A percentile compares a stretch with the other conserved stretches of the same genome.
Evolutionary conservation across 1,139 yeast genomes (phyloP).

Genomic region (Saccharomyces hybrid): DNA sequence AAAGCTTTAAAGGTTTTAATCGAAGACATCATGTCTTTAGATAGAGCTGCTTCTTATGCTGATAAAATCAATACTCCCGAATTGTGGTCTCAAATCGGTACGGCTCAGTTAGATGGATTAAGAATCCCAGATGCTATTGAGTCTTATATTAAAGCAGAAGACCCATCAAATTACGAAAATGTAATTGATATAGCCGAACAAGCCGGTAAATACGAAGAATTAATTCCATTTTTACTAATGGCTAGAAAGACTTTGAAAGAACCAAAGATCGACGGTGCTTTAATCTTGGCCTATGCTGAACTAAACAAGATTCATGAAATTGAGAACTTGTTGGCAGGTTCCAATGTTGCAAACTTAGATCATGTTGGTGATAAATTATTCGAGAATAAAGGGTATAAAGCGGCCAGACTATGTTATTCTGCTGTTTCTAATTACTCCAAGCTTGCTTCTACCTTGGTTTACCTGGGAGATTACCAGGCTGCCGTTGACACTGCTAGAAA

Average conservation of each 20-base stretch:
- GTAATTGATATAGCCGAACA: constrained; percentile 94
- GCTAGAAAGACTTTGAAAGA: constrained; percentile 92
- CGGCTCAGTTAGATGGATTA: constrained; percentile 90
- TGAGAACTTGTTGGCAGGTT: constrained; percentile 72
- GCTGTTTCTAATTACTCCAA: constrained; percentile 90
- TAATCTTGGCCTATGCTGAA: constrained; percentile 79
- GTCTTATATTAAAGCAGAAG: constrained; percentile 82
- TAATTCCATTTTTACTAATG: constrained; percentile 79
- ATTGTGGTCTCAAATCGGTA: constrained; percentile 92
- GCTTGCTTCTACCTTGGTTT: constrained; percentile 90
- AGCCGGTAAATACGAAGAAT: constrained; percentile 93
- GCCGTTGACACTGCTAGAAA: constrained; percentile 99
- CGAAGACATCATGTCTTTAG: constrained; percentile 88
- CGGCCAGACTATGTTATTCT: constrained; percentile 82
- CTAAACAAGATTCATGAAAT: constrained; percentile 70
- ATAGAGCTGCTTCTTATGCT: constrained; percentile 90
- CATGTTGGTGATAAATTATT: constrained; percentile 86
- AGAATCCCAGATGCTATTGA: constrained; percentile 87
- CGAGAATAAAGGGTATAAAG: constrained; percentile 76
- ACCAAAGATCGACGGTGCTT: constrained; percentile 85
- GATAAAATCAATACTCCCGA: constrained; percentile 81
- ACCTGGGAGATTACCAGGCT: constrained; percentile 83
- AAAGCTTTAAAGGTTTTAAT: constrained; percentile 87
- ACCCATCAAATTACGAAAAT: constrained; percentile 82
- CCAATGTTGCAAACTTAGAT: constrained; percentile 91